Conservation (phyloP, 257 asterid species). For the Coffea canephora region DNA sequence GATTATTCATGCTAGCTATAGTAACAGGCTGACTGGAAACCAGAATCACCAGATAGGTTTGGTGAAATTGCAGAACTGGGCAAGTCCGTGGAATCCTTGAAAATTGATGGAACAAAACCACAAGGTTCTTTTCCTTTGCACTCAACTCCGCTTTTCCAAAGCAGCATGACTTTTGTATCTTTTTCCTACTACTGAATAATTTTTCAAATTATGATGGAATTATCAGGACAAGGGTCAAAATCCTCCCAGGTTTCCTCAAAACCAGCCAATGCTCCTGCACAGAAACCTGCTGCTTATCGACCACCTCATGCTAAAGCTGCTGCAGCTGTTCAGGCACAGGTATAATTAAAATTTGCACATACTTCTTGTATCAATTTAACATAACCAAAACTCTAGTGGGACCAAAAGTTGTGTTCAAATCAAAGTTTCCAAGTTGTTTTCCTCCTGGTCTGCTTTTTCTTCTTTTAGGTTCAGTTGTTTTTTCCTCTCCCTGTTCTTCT, state of each 20-base stretch:
- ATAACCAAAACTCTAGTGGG: neutral
- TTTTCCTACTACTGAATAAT: neutral
- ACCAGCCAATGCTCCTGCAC: conserved; percentile 53
- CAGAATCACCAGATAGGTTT: conserved; percentile 75
- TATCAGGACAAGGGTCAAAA: conserved; percentile 68
- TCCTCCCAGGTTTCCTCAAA: conserved; percentile 46
- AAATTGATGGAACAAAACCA: conserved; percentile 55
- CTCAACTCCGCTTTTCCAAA: neutral
- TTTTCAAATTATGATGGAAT: conserved; percentile 21
- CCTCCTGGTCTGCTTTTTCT: too few species aligned
- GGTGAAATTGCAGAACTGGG: conserved; percentile 59
- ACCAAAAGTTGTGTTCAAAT: neutral
- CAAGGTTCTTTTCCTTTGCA: conserved; percentile 46
- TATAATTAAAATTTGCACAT: conserved; percentile 21
- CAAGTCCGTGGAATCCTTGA: conserved; percentile 56
- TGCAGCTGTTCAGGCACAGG: conserved; percentile 88
- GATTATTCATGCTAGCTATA: conserved; percentile 17
- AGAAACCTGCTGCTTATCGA: conserved; percentile 92
- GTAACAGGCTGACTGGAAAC: conserved; percentile 88
- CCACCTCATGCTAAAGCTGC: conserved; percentile 97
- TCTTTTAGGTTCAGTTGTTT: neutral
- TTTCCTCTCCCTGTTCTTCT: neutral
- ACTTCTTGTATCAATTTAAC: neutral
- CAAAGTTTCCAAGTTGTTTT: neutral
- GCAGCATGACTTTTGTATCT: conserved; percentile 4